Evolutionary conservation across 2,329 filamentous ascomycete genomes (phyloP), one percentile per base, ranked within the genome.

Genomic region (Penicillium italicum): DNA sequence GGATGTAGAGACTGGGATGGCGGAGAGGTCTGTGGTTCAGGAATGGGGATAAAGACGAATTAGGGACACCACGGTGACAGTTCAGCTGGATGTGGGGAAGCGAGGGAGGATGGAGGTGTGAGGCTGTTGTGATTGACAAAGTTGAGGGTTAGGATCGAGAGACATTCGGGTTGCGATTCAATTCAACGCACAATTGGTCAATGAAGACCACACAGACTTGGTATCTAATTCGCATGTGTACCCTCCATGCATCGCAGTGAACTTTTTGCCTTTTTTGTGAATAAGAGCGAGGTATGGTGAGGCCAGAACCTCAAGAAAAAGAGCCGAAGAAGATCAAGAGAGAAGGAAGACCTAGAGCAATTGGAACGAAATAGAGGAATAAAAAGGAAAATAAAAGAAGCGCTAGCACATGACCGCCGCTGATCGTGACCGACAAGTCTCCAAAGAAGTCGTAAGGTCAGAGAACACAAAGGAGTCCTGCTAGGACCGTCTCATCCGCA

Each of bases 361-460:
- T 37, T 26, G 49, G 50, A 53, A 61, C 50, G 52, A 59, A 50
- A 58, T 50, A 45, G 22, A 54, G 46, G 44, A 62, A 49, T 37
- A 56, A 56, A 56, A 44, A 51, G 48, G 59, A 63, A 63, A 62
- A 61, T 56, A 63, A 64, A 50, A 53, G 57, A 55, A 56, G 59
- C 60, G 62, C 63, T 64, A 64, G 59, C 63, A 62, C 56, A 65
- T 62, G 63, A 66, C 63, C 63, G 63, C 59, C 63, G 63, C 61
- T 62, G 62, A 64, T 66, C 63, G 64, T 66, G 62, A 65, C 64
- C 63, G 64, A 66, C 63, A 65, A 65, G 63, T 63, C 60, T 65
- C 55, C 58, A 44, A 54, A 26, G 59, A 64, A 65, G 60, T 66
- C 63, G 60, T 66, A 58, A 66, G 56, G 57, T 64, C 59, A 55